Percentiles rank a stretch among this genome's conserved stretches.
These are phyloP conservation scores for Colletotrichum sp. DNA, from an alignment of 2,329 filamentous ascomycete genomes.

Conservation along the genomic window DNA sequence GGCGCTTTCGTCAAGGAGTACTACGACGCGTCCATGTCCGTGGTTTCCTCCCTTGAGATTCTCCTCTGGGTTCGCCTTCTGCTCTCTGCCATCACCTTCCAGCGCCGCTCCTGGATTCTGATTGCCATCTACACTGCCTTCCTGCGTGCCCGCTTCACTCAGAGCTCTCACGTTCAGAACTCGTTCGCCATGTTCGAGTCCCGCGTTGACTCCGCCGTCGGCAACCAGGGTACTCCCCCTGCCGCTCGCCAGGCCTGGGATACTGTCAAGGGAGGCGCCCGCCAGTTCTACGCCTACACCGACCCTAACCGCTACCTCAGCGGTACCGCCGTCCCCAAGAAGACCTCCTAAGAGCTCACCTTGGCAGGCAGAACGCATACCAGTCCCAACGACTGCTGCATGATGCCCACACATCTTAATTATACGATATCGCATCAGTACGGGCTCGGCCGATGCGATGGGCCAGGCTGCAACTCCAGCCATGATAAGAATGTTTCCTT, in stretches of 20 bases:
- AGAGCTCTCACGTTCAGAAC: conserved; percentile 92
- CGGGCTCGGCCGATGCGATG: conserved; percentile 14
- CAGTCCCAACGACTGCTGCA: not conserved
- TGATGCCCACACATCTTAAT: not conserved
- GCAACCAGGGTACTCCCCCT: conserved; percentile 86
- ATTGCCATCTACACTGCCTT: conserved; percentile 87
- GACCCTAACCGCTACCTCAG: conserved; percentile 77
- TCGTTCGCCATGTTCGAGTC: conserved; percentile 76
- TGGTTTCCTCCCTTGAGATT: conserved; percentile 90
- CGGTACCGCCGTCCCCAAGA: conserved; percentile 57
- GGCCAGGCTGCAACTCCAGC: conserved; percentile 9
- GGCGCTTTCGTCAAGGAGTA: conserved; percentile 96
- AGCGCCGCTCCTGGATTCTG: conserved; percentile 89
- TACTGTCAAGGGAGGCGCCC: conserved; percentile 72
- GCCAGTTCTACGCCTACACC: conserved; percentile 80
- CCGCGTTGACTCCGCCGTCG: conserved; percentile 80
- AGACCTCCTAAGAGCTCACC: conserved; percentile 40
- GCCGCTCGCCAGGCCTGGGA: conserved; percentile 82
- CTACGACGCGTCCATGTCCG: conserved; percentile 94
- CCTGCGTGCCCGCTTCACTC: conserved; percentile 85
- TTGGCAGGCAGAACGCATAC: not conserved
- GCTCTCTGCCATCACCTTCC: conserved; percentile 83
- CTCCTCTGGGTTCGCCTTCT: conserved; percentile 84
- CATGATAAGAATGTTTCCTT: not conserved
- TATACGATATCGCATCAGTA: not conserved